Evolutionary conservation across 2,329 filamentous ascomycete species (phyloP).

Genomic region (Cordyceps pruinosa): DNA sequence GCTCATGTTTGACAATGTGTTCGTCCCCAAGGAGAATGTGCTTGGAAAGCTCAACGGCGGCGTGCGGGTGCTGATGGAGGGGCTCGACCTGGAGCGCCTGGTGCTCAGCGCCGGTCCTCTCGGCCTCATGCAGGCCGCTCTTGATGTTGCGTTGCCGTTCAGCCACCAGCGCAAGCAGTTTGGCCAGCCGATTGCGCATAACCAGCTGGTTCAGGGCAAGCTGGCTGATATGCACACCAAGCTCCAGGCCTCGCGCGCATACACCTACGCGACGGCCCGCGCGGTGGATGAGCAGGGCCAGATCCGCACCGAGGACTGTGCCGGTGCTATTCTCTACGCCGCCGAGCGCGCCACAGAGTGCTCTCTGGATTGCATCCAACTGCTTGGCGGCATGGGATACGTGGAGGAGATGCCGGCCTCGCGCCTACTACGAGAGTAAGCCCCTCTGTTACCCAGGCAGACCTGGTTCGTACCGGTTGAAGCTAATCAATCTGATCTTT

Average conservation of each 20-base stretch:
- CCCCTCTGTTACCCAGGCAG: conserved; percentile 12
- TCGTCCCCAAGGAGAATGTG: conserved; percentile 76
- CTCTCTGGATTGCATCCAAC: conserved; percentile 80
- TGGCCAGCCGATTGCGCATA: conserved; percentile 75
- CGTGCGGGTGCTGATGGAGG: conserved; percentile 90
- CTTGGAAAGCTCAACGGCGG: conserved; percentile 75
- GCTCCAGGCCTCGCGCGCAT: conserved; percentile 72
- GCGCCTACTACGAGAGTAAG: conserved; percentile 65
- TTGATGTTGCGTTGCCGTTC: conserved; percentile 84
- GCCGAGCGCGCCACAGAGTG: conserved; percentile 86
- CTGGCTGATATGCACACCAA: conserved; percentile 98
- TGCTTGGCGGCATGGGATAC: conserved; percentile 93
- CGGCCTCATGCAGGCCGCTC: conserved; percentile 86
- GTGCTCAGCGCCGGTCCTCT: conserved; percentile 87
- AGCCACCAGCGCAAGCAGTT: conserved; percentile 88
- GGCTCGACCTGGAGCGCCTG: conserved; percentile 85
- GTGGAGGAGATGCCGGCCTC: conserved; percentile 92
- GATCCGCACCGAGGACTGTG: conserved; percentile 85
- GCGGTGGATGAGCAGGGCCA: conserved; percentile 68
- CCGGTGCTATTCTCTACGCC: conserved; percentile 87
- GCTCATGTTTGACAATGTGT: conserved; percentile 82
- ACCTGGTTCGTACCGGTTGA: neutral
- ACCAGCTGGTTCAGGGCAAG: conserved; percentile 88
- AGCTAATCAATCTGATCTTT: conserved; percentile 22
- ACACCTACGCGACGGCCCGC: conserved; percentile 78